Percentiles rank a stretch among this genome's conserved stretches.
phyloP scores from a whole-genome alignment of 768 basidiomycete genomes.

The Trametes coccinea region DNA sequence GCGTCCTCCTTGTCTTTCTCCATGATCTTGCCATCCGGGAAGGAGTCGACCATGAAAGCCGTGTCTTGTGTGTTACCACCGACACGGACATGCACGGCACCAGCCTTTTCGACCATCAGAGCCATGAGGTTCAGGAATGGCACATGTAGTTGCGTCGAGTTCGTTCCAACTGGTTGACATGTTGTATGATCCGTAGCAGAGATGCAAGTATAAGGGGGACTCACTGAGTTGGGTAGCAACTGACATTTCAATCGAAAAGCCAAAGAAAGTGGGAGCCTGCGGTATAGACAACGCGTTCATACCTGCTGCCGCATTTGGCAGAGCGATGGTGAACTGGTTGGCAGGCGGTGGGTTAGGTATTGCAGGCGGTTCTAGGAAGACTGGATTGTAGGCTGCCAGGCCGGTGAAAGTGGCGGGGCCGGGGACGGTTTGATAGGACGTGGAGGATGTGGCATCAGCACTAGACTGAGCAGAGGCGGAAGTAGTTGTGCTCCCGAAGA shows the following conservation, averaged over 20 bases:
- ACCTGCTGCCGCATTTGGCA: slow-evolving; percentile 2
- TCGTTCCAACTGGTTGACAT: no score
- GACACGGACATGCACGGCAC: slow-evolving; percentile 39
- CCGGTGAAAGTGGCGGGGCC: slow-evolving; percentile 39
- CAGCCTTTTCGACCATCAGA: slow-evolving; percentile 43
- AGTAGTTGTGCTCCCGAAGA: slow-evolving; percentile 3
- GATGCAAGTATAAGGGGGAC: slow-evolving; percentile 27
- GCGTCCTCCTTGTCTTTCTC: slow-evolving; percentile 27
- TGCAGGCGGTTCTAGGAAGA: slow-evolving; percentile 40
- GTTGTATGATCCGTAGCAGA: no score
- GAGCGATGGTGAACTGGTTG: slow-evolving; percentile 7
- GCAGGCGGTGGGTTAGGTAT: slow-evolving; percentile 11
- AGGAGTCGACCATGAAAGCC: slow-evolving; percentile 32
- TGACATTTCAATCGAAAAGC: slow-evolving; percentile 77
- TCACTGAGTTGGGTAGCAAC: slow-evolving; percentile 63
- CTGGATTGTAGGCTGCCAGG: slow-evolving; percentile 53
- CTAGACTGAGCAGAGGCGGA: not conserved
- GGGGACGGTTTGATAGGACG: slow-evolving; percentile 4
- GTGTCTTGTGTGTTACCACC: slow-evolving; percentile 56
- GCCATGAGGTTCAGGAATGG: slow-evolving; percentile 51
- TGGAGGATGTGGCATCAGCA: not conserved
- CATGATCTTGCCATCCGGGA: slow-evolving; percentile 25
- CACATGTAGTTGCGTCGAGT: slow-evolving; percentile 31
- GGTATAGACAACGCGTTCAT: slow-evolving; percentile 39
- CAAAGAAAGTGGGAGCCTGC: slow-evolving; percentile 58